Evolutionary conservation across 2,329 filamentous ascomycete species (phyloP).

Genomic region (Exophiala xenobiotica): DNA sequence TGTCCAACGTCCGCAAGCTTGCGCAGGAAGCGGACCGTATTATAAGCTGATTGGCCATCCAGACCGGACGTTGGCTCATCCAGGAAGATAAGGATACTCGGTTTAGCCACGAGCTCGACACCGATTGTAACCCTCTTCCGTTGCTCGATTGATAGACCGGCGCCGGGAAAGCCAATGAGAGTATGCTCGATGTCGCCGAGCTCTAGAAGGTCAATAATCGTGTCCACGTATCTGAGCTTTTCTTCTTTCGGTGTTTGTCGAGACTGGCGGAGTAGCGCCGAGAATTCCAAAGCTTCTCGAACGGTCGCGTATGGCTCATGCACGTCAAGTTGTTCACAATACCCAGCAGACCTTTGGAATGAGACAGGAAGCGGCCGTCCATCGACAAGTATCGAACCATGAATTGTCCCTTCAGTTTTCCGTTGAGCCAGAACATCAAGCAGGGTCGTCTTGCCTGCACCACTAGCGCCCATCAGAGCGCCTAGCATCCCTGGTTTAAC

Average conservation of each 20-base stretch:
- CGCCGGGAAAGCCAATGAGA: constrained; percentile 50
- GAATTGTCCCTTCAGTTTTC: constrained; percentile 61
- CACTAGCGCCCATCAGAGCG: constrained; percentile 74
- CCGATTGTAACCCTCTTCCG: constrained; percentile 70
- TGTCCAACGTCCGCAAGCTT: constrained; percentile 65
- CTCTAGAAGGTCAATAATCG: constrained; percentile 63
- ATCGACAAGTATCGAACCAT: constrained; percentile 66
- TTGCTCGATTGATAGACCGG: constrained; percentile 61
- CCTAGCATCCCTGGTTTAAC: constrained; percentile 75
- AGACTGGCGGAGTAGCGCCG: constrained; percentile 61
- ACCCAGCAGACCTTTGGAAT: constrained; percentile 67
- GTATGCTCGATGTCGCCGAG: constrained; percentile 64
- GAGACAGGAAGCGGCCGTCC: constrained; percentile 58
- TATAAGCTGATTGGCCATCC: constrained; percentile 66
- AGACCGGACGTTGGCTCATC: constrained; percentile 70
- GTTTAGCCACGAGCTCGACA: constrained; percentile 68
- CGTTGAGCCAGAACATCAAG: constrained; percentile 73
- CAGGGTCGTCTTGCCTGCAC: constrained; percentile 73
- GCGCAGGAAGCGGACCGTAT: constrained; percentile 64
- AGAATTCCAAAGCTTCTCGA: constrained; percentile 66
- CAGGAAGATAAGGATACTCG: constrained; percentile 65
- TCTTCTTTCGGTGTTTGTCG: constrained; percentile 52
- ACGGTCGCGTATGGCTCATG: constrained; percentile 67
- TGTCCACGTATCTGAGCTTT: constrained; percentile 64
- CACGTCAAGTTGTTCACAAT: constrained; percentile 68